phyloP scores from a whole-genome alignment of 495 filamentous ascomycete genomes.

The Neurospora sp. region DNA sequence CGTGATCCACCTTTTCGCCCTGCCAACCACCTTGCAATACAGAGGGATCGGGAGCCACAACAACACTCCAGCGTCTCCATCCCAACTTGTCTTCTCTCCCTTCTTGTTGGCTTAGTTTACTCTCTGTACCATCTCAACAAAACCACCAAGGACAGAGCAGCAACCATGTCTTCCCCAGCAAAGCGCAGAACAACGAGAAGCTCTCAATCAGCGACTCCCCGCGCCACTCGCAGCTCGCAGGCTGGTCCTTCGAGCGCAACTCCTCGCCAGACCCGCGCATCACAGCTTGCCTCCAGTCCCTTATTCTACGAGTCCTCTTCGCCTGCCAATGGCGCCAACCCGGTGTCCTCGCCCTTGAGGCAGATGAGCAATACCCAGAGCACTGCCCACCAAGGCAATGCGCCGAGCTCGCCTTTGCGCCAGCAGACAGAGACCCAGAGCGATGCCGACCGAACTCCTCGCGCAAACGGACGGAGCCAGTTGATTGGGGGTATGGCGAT shows the following conservation, averaged over 20 bases:
- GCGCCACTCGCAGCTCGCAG: constrained; percentile 42
- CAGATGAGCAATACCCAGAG: constrained; percentile 47
- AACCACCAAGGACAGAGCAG: background rate
- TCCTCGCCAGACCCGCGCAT: constrained; percentile 34
- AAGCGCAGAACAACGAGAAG: constrained; percentile 42
- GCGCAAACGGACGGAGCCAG: constrained; percentile 40
- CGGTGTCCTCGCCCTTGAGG: constrained; percentile 38
- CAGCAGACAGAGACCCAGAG: constrained; percentile 48
- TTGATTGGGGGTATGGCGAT: constrained; percentile 53
- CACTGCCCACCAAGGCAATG: constrained; percentile 42
- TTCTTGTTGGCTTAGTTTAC: background rate
- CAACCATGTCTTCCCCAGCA: constrained; percentile 51
- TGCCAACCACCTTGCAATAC: background rate
- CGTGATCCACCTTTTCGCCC: background rate
- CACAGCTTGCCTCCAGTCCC: constrained; percentile 61
- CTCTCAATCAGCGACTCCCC: constrained; percentile 48
- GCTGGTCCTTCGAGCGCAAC: constrained; percentile 35
- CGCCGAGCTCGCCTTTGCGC: constrained; percentile 57
- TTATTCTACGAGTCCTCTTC: constrained; percentile 79
- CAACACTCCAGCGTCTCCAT: background rate
- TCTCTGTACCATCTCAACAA: background rate
- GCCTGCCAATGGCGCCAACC: constrained; percentile 40
- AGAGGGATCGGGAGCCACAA: background rate
- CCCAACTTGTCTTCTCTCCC: background rate
- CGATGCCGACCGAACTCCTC: constrained; percentile 57